Percentiles rank a stretch among this genome's conserved stretches.
phyloP scores from a whole-genome alignment of 345 rosid species.

The Trapa incisa region DNA sequence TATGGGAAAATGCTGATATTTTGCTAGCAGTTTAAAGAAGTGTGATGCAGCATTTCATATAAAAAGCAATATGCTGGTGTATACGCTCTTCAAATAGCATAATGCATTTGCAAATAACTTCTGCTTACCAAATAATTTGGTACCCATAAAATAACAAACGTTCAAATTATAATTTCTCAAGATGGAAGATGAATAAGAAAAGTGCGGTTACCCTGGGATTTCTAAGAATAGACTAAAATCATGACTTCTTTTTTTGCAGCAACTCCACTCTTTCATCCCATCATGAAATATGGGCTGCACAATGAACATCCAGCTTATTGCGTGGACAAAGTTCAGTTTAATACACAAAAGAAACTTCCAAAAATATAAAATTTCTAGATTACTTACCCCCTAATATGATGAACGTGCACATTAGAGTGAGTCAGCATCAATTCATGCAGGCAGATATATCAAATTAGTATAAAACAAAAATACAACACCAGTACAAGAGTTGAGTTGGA shows the following conservation, averaged over 20 bases:
- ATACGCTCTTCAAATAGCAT: not conserved
- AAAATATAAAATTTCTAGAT: constrained; percentile 1
- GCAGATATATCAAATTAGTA: constrained; percentile 15
- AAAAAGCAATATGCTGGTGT: not conserved
- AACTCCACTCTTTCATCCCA: constrained; percentile 97
- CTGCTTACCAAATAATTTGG: not conserved
- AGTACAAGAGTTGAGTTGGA: not conserved
- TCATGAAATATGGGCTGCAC: constrained; percentile 82
- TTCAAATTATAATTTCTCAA: not conserved
- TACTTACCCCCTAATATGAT: constrained; percentile 66
- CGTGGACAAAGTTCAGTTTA: not conserved
- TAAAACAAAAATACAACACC: not conserved
- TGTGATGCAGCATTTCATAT: not conserved
- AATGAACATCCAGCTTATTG: constrained; percentile 1
- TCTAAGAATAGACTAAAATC: constrained; percentile 73
- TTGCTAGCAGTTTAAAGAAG: not conserved
- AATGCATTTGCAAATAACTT: not conserved
- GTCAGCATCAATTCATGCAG: constrained; percentile 19
- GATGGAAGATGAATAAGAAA: not conserved
- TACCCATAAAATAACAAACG: not conserved
- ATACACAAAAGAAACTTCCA: constrained; percentile 2
- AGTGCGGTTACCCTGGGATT: constrained; percentile 60
- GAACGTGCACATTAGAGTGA: constrained; percentile 7
- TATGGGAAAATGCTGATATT: not conserved
- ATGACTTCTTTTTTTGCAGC: constrained; percentile 93